Evolutionary conservation across 2,329 filamentous ascomycete species (phyloP), one percentile per base, ranked within the genome.

Genomic region (Atkinsonella hypoxylon): DNA sequence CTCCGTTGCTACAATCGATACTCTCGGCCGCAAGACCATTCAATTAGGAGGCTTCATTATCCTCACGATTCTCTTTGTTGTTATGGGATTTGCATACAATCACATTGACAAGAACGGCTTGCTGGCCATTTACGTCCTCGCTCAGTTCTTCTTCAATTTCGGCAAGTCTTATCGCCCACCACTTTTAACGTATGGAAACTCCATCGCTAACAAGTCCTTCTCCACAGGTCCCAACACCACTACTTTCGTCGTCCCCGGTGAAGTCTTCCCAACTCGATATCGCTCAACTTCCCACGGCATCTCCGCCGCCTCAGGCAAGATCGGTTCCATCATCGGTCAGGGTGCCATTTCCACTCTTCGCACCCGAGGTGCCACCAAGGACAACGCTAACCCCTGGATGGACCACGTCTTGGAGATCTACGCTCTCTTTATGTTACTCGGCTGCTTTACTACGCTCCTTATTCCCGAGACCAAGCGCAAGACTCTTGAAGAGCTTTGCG

Each of bases 321-420:
- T 78, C 54, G 76, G 76, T 18, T 75, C 73, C 58, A 77, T 79
- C 62, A 76, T 77, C 53, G 75, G 75, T 48, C 75, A 78, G 67
- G 74, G 75, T 40, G 77, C 78, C 58, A 78, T 81, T 57, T 73
- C 76, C 2, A 75, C 72, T 12, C 71, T 81, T 15, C 69, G 75
- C 46, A 73, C 71, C 11, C 62, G 62, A 13, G 70, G 71, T n/a
- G 72, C 68, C 15, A 68, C 69, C 34, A 51, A 56, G 8, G 56
- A 49, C 2, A 68, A 70, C 54, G 56, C 60, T 0, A 60, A 64
- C 15, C 85, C 83, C 1, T 89, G 85, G 85, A 76, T 89, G 65
- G 75, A 88, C 68, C 85, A 89, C 64, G 84, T 89, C 40, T 79
- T 89, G 61, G 72, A 87, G 72, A 88, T 89, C 58, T 78, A 76